Base-by-base conservation (phyloP, 495 filamentous ascomycete genomes). In the Collariella sp. region DNA sequence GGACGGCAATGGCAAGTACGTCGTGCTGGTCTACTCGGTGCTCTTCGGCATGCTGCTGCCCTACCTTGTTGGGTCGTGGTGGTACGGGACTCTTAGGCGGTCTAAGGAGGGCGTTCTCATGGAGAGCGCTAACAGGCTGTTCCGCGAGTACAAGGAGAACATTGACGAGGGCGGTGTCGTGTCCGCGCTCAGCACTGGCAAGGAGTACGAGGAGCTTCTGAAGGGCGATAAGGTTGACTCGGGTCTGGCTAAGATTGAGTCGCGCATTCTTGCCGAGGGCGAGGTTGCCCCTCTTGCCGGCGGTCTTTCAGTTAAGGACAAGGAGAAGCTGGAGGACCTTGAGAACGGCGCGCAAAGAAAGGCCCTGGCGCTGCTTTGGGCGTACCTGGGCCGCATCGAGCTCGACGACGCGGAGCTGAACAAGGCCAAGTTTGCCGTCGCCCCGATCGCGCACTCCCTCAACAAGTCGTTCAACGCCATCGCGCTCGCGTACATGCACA, bases 61-160 rank as follows among this genome's bases (percentile, higher is more conserved):
- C 12, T 98, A 96, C 64, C 76, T 94, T 45, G 94, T 97, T 35
- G 93, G 93, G 23, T 86, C 84, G 33, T 98, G 93, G 93, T 98
- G 93, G 93, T 98, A 97, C 67, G 93, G 93, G 49, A 95, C 89
- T 7, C 89, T 95, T 66, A 78, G 84, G 44, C 79, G 88, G 65
- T 96, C 93, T 18, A 93, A 88, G 69, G 93, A 98, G 71, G 85
- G 85, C 57, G 86, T 97, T 29, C 76, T 95, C 35, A 83, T 95
- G 51, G 87, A 89, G 59, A 96, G 86, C 67, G 90, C 93, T 52
- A 93, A 93, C 61, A 87, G 88, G 52, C 81, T 98, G 36, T 96
- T 98, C 79, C 83, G 82, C 52, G 89, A 93, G 65, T 97, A 93
- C 72, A 80, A 87, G 51, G 89, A 96, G 24, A 76, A 81, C 54